Conservation (phyloP, 495 filamentous ascomycete genomes). For the Bombardia bombarda region DNA sequence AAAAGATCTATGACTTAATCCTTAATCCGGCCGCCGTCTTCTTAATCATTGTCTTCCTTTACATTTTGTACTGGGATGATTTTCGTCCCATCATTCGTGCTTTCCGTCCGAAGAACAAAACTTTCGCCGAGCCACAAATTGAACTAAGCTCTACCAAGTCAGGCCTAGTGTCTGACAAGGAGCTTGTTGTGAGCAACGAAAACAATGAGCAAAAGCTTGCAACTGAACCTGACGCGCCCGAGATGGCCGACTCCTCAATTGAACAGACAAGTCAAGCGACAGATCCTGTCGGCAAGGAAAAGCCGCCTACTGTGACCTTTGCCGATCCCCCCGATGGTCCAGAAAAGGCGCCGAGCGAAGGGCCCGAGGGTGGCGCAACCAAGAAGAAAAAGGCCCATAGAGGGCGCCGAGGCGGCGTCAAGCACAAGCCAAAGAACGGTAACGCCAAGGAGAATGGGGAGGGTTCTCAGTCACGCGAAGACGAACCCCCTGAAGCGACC, state of each 20-base stretch:
- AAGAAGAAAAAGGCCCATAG: constrained; percentile 74
- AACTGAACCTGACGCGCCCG: too few relatives aligned
- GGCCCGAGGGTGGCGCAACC: constrained; percentile 27
- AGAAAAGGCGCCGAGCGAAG: constrained; percentile 27
- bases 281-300: too few relatives aligned
- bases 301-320: constrained; percentile 5
- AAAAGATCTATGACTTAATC: constrained; percentile 33
- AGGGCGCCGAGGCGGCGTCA: constrained; percentile 72
- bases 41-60: constrained; percentile 24
- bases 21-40: constrained; percentile 39
- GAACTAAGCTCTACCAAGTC: neutral
- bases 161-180: neutral
- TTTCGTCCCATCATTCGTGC: constrained; percentile 17
- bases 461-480: constrained; percentile 32
- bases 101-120: constrained; percentile 5
- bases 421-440: constrained; percentile 54
- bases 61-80: constrained; percentile 29
- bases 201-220: too few relatives aligned
- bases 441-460: constrained; percentile 30
- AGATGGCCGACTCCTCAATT: too few relatives aligned
- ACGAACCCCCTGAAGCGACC: constrained; percentile 24
- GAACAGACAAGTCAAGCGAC: too few relatives aligned
- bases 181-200: too few relatives aligned
- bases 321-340: constrained; percentile 6
- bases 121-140: neutral